Evolutionary conservation across 192 early-diverging fungal genomes (phyloP).

Genomic region (Entrophospora sp.): DNA sequence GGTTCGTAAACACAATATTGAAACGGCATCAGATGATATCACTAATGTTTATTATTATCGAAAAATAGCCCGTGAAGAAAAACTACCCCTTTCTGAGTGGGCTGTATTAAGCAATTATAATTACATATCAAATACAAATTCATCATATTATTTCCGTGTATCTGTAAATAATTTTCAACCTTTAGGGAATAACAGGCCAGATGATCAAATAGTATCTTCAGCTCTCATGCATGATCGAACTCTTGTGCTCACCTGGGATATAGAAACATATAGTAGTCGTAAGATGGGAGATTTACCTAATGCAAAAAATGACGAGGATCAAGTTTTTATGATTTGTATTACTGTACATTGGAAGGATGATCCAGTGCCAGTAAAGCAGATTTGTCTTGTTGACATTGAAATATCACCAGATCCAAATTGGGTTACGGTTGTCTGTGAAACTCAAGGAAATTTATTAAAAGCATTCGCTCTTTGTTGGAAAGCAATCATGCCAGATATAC

Average conservation of each 20-base stretch:
- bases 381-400: neutral
- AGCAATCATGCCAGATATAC: neutral
- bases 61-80: neutral
- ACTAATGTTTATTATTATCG: neutral
- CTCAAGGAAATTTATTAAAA: slow-evolving; percentile 5
- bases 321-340: slow-evolving; percentile 3
- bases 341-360: slow-evolving; percentile 8
- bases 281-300: neutral
- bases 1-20: neutral
- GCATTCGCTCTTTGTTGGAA: neutral
- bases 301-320: neutral
- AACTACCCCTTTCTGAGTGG: neutral
- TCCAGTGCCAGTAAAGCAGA: neutral
- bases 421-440: slow-evolving; percentile 2
- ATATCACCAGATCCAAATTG: neutral
- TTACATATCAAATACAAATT: neutral
- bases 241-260: neutral
- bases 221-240: neutral
- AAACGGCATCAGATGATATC: neutral
- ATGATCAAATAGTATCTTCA: neutral
- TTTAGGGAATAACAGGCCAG: neutral
- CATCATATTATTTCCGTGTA: neutral
- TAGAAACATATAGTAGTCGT: neutral
- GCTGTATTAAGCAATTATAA: neutral
- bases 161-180: slow-evolving; percentile 3